These are phyloP conservation scores for Colletotrichum gloeosporioides DNA, from an alignment of 2,329 filamentous ascomycete species.

Conservation along the genomic window DNA sequence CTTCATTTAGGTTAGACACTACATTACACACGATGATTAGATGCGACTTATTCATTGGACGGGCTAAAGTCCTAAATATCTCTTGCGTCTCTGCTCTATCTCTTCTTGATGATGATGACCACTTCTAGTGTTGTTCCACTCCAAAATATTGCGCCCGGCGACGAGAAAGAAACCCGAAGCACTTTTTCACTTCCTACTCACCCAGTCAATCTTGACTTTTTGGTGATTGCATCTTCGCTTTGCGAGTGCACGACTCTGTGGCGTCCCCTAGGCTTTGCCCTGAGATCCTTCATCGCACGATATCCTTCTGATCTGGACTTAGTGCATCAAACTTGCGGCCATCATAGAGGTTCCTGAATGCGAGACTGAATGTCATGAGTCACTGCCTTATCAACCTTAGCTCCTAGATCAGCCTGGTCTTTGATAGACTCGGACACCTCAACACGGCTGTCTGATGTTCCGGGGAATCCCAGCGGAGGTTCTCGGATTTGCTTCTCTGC, in stretches of 20 bases:
- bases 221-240: background rate
- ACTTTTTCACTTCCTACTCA: background rate
- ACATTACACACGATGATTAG: fast-evolving
- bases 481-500: background rate
- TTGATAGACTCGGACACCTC: background rate
- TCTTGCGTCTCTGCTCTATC: background rate
- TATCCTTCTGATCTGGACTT: background rate
- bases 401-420: background rate
- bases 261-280: fast-evolving
- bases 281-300: background rate
- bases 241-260: fast-evolving
- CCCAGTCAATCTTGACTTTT: background rate
- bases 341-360: background rate
- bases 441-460: background rate
- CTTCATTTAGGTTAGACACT: fast-evolving
- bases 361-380: background rate
- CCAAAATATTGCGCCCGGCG: background rate
- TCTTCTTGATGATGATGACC: background rate
- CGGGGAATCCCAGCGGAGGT: background rate
- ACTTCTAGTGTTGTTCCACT: fast-evolving
- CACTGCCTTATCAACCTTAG: background rate
- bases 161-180: background rate
- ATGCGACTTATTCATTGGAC: fast-evolving
- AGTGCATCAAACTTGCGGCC: fast-evolving
- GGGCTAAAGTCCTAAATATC: fast-evolving